Percentiles rank a stretch among this genome's conserved stretches.
Conservation (phyloP, 306 rosid genomes). For the Trifolium subterraneum region DNA sequence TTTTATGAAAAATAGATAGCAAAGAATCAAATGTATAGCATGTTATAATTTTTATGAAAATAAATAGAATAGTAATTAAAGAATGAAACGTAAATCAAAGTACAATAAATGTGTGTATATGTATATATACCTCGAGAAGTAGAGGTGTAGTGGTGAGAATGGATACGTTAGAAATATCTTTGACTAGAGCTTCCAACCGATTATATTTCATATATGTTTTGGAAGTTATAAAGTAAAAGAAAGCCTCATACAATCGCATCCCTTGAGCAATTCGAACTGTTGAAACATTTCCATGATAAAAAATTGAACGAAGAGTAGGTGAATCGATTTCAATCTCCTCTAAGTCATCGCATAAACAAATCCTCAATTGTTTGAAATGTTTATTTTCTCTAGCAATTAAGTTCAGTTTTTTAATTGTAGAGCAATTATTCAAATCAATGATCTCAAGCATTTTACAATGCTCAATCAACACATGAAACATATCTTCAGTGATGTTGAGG, state of each 20-base stretch:
- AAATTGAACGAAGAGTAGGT: slow-evolving; percentile 34
- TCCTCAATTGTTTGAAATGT: slow-evolving; percentile 35
- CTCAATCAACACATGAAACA: not conserved
- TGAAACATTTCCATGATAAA: slow-evolving; percentile 19
- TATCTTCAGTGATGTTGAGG: not conserved
- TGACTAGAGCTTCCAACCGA: slow-evolving; percentile 11
- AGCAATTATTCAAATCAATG: slow-evolving; percentile 35
- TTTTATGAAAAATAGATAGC: no score
- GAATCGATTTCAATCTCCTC: slow-evolving; percentile 2
- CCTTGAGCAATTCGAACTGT: not conserved
- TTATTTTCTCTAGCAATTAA: not conserved
- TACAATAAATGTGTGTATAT: no score
- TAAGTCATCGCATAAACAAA: slow-evolving; percentile 3
- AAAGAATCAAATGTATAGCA: no score
- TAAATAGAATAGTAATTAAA: no score
- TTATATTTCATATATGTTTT: not conserved
- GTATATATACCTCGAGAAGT: slow-evolving; percentile 51
- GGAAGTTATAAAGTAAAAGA: slow-evolving; percentile 8
- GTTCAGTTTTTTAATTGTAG: not conserved
- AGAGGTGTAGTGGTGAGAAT: slow-evolving; percentile 40
- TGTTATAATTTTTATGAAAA: no score
- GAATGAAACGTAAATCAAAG: no score
- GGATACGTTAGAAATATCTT: not conserved
- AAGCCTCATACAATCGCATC: slow-evolving; percentile 28
- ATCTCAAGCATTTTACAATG: slow-evolving; percentile 31